Base-by-base conservation (phyloP, 768 basidiomycete species). In the Coprinopsis strossmayeri region DNA sequence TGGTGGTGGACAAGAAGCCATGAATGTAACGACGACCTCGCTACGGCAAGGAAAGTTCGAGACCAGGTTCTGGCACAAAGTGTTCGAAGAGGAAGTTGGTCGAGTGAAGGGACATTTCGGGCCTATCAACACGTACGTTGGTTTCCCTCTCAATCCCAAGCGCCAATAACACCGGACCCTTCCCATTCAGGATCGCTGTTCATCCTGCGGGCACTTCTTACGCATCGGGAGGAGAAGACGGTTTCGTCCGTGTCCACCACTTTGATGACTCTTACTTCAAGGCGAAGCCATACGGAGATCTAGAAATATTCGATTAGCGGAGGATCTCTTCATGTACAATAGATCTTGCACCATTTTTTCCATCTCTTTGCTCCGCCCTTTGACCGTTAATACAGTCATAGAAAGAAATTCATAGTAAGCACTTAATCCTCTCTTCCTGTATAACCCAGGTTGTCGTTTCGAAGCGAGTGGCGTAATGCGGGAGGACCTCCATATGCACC, bases 61-160 rank as follows among this genome's bases (percentile, higher is more conserved):
- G 69, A 91, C 92, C 10, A 78, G 93, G 32, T 97, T 99, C 72
- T 98, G 93, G 92, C 95, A 99, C 74, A 91, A 87, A 57, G 75
- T 95, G 30, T 88, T 95, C 58, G 93, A 95, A 67, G 93, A 96
- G 71, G 95, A 98, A 64, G 87, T 98, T 46, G 93, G 95, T 15
- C 82, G 94, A 10, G 94, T 99, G 35, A 94, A 93, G 64, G 96
- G 96, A 11, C 95, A 98, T 66, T 99, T 98, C 61, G 91, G 91
- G 7, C 91, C 92, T 35, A 84, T 94, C 67, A 94, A 95, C 68
- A 93, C 92, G 93, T 96, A 59, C 57, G 91, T 81, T 18, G 23
- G 32, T 20, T 34, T 11, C 28, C 27, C 10, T 28, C 45, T n/a
- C 30, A 10, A 21, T 45, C 24, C n/a, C n/a, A n/a, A n/a, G n/a